Evolutionary conservation across 768 basidiomycete genomes (phyloP).

Genomic region (Auricularia cornea): DNA sequence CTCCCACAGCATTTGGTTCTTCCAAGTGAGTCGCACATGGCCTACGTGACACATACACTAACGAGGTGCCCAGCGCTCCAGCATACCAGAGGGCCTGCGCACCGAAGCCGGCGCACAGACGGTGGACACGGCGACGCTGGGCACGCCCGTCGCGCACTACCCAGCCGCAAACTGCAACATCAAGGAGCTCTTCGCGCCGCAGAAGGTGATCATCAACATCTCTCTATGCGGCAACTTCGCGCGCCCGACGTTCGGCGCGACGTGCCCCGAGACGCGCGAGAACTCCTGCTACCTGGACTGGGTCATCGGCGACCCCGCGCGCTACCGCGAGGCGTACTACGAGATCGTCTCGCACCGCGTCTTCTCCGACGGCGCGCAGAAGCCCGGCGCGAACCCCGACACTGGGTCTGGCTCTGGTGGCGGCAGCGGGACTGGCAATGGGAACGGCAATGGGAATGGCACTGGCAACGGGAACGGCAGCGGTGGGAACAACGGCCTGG

Average conservation of each 20-base stretch:
- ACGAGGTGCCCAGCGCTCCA: conserved; percentile 32
- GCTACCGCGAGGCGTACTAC: not conserved
- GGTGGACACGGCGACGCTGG: conserved; percentile 48
- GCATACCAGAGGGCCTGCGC: conserved; percentile 40
- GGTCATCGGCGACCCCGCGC: not conserved
- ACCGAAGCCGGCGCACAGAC: conserved; percentile 34
- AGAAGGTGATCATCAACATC: not conserved
- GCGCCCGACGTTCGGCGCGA: not conserved
- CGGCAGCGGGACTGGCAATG: not conserved
- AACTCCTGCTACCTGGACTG: conserved; percentile 1
- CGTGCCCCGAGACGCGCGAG: not conserved
- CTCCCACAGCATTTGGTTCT: not conserved
- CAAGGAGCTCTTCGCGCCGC: not conserved
- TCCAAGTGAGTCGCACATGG: not conserved
- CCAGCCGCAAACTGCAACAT: conserved; percentile 43
- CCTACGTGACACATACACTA: too few species aligned
- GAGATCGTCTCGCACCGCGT: conserved; percentile 1
- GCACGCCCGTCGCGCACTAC: conserved; percentile 63
- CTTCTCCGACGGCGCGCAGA: not conserved
- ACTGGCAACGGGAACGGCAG: not conserved
- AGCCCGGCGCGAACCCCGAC: not conserved
- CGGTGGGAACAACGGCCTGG: not conserved
- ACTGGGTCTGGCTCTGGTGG: not conserved
- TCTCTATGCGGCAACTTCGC: not conserved
- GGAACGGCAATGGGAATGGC: not conserved